phyloP scores from a whole-genome alignment of 2,329 filamentous ascomycete genomes.

The Dactylellina parvicollis region DNA sequence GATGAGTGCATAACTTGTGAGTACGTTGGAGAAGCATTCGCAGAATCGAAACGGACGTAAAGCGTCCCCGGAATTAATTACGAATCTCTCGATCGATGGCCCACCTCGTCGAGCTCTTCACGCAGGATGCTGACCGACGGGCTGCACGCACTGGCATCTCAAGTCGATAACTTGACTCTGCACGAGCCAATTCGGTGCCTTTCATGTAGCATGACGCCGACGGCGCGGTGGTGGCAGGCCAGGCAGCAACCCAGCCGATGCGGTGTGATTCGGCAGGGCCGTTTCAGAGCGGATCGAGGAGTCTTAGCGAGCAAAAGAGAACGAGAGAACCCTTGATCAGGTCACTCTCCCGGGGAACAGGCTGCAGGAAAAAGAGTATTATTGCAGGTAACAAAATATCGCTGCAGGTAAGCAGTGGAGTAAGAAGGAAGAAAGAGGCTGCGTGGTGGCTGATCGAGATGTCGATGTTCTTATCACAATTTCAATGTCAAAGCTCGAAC shows the following conservation, averaged over 20 bases:
- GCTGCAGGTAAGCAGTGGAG: neutral
- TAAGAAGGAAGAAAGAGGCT: neutral
- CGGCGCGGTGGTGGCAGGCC: no score
- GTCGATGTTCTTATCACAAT: no score
- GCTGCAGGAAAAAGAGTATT: neutral
- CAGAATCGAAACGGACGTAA: no score
- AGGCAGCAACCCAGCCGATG: slow-evolving; percentile 9
- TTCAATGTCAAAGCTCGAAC: no score
- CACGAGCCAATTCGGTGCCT: neutral
- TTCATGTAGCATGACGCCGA: slow-evolving; percentile 7
- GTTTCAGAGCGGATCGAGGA: slow-evolving; percentile 10
- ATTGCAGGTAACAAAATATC: slow-evolving; percentile 1
- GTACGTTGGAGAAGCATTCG: no score
- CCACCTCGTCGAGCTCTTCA: neutral
- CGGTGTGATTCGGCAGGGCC: neutral
- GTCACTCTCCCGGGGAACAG: slow-evolving; percentile 5
- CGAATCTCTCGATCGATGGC: no score
- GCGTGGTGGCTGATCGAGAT: no score
- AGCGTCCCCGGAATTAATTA: no score
- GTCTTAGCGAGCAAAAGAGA: slow-evolving; percentile 3
- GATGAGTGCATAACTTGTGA: no score
- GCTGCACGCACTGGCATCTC: neutral
- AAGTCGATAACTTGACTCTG: neutral
- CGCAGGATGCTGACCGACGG: neutral
- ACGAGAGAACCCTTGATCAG: slow-evolving; percentile 2